phyloP scores from a whole-genome alignment of 2,329 filamentous ascomycete genomes.

The Alternaria triticina region DNA sequence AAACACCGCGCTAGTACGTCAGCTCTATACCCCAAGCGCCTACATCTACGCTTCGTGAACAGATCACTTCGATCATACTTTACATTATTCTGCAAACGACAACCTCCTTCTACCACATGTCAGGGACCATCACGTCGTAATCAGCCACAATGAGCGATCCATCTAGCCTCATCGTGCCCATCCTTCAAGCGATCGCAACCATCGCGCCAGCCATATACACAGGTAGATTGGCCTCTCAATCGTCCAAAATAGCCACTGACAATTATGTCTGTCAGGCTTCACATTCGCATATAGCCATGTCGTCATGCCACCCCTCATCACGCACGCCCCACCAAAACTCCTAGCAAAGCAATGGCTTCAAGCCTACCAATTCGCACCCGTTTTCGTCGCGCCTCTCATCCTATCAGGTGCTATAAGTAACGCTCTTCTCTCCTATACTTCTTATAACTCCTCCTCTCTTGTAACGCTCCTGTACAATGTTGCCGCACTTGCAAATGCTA shows the following conservation, averaged over 20 bases:
- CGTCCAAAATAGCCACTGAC: neutral
- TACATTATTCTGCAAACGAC: neutral
- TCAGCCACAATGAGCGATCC: neutral
- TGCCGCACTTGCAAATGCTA: conserved; percentile 31
- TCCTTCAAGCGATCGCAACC: conserved; percentile 27
- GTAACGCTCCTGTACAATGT: conserved; percentile 27
- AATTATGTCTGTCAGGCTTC: conserved; percentile 19
- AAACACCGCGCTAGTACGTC: neutral
- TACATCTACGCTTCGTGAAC: neutral
- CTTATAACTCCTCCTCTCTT: too few species aligned
- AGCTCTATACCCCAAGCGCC: neutral
- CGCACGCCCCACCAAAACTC: conserved; percentile 40
- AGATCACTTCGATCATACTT: neutral
- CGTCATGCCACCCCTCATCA: conserved; percentile 44
- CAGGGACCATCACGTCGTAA: neutral
- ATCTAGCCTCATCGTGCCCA: neutral
- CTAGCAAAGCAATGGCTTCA: conserved; percentile 51
- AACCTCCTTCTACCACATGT: neutral
- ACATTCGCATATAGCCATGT: conserved; percentile 45
- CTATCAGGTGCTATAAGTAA: conserved; percentile 44
- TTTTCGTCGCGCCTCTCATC: conserved; percentile 48
- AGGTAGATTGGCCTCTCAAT: conserved; percentile 7
- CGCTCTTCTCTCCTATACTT: conserved; percentile 1
- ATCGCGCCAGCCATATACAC: conserved; percentile 34
- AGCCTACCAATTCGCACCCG: conserved; percentile 46